Base-by-base conservation (phyloP, 306 rosid genomes). In the Boehmeria nivea region DNA sequence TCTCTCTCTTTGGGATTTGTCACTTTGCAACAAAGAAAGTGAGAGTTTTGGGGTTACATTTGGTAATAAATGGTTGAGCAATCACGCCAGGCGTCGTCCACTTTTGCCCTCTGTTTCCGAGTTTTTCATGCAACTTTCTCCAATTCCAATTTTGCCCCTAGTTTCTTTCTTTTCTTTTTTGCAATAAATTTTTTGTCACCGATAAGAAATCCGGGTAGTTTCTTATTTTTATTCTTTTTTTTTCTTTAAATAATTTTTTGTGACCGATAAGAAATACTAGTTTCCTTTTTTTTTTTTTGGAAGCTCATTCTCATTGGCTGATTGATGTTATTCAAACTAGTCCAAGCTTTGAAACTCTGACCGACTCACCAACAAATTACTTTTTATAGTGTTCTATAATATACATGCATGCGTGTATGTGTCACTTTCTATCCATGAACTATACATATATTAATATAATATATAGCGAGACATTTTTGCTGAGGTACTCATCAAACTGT, bases 91-190 rank as follows among this genome's bases (percentile, higher is more conserved):
- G 78, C 83, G 87, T 78, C 81, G 50, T 70, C 69, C 16, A 56
- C 38, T 46, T 34, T 28, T 12, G n/a, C 26, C 24, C 13, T 51
- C 37, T 25, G 6, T 14, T 16, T 62, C 55, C 43, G 74, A 60
- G 72, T 65, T 60, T 23, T 61, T 63, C 96, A 91, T 87, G 96
- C 98, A 82, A 75, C 54, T 54, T 86, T 72, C 55, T 15, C 14
- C 4, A 0, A 37, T 56, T 37, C 61, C 61, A 3, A 12, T 57
- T 37, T 38, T 57, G 33, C 61, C 61, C 61, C 10, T 34, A 12
- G 15, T 6, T 13, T 13, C 18, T 50, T 13, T 25, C 10, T 14
- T 8, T 12, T 22, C 8, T 22, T n/a, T 22, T 13, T 26, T 24
- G 21, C 37, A 16, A 12, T 20, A 24, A 21, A 13, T 25, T 21